A percentile compares a stretch with the other conserved stretches of the same genome.
Evolutionary conservation across 2,329 filamentous ascomycete genomes (phyloP).

Genomic region (Blastomyces emzantsi): DNA sequence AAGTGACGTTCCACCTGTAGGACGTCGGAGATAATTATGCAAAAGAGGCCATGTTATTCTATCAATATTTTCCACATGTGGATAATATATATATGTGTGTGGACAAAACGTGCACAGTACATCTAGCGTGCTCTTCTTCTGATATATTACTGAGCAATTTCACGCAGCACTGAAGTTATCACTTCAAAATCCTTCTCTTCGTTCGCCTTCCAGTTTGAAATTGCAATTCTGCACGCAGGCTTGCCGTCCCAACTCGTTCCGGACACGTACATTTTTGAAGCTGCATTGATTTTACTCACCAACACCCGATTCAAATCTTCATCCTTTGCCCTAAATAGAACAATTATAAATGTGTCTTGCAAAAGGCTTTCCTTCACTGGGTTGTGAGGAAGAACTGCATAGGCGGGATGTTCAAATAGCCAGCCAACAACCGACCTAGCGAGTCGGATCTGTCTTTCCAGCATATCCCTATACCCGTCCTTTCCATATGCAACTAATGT

Average conservation of each 20-base stretch:
- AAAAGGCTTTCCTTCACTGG: conserved; percentile 34
- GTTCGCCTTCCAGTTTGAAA: conserved; percentile 76
- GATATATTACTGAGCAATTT: conserved; percentile 31
- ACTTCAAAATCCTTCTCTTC: conserved; percentile 56
- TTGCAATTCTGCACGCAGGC: conserved; percentile 70
- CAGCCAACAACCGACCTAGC: conserved; percentile 58
- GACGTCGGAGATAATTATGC: conserved; percentile 33
- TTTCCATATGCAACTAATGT: conserved; percentile 66
- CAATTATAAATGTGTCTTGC: conserved; percentile 56
- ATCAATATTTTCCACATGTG: background rate
- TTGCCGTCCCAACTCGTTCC: conserved; percentile 68
- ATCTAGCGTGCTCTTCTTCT: background rate
- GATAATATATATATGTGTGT: background rate
- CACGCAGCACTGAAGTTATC: conserved; percentile 54
- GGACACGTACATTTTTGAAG: conserved; percentile 69
- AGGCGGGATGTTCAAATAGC: conserved; percentile 52
- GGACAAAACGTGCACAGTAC: background rate
- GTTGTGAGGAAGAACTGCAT: conserved; percentile 54
- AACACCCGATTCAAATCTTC: conserved; percentile 54
- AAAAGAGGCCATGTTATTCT: background rate
- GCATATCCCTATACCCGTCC: conserved; percentile 57
- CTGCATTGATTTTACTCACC: conserved; percentile 63
- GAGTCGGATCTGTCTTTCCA: conserved; percentile 62
- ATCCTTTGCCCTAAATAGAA: conserved; percentile 68
- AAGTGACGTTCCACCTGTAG: conserved; percentile 41